Evolutionary conservation across 1,284 basidiomycete genomes (phyloP).

Genomic region (Rhodotorula glutinis): DNA sequence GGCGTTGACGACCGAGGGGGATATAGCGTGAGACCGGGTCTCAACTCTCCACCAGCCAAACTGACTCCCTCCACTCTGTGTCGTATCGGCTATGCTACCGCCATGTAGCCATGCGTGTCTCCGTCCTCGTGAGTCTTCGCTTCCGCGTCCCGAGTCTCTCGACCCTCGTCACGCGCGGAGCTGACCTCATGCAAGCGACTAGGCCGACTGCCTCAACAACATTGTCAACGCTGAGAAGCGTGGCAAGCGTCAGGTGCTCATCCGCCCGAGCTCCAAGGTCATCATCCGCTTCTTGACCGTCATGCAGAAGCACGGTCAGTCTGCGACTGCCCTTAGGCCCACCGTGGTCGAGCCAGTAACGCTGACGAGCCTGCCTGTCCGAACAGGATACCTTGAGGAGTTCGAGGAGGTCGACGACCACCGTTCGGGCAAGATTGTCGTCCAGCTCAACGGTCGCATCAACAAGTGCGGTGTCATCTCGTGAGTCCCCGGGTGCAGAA

Average conservation of each 20-base stretch:
- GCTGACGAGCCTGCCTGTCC: neutral
- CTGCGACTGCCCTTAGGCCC: too few relatives aligned
- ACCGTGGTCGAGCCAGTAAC: too few relatives aligned
- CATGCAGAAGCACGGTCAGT: constrained; percentile 82
- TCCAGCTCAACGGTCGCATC: constrained; percentile 95
- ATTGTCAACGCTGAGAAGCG: constrained; percentile 87
- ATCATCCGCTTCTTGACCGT: constrained; percentile 92
- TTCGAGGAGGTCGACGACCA: constrained; percentile 99
- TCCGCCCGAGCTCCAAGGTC: constrained; percentile 93
- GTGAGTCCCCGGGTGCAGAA: too few relatives aligned
- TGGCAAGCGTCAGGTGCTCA: constrained; percentile 91
- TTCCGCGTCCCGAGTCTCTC: neutral
- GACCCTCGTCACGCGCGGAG: too few relatives aligned
- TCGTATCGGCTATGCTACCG: neutral
- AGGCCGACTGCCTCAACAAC: constrained; percentile 42
- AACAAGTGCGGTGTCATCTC: constrained; percentile 99
- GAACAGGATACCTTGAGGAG: constrained; percentile 87
- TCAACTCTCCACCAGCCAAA: neutral
- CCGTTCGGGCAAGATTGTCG: constrained; percentile 96
- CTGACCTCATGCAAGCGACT: neutral
- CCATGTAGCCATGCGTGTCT: constrained; percentile 42
- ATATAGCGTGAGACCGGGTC: neutral
- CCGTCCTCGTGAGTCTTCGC: constrained; percentile 34
- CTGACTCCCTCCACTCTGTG: neutral
- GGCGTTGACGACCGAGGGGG: neutral